Evolutionary conservation across 805 yeast genomes (phyloP).

Genomic region (Myxozyma monticola): DNA sequence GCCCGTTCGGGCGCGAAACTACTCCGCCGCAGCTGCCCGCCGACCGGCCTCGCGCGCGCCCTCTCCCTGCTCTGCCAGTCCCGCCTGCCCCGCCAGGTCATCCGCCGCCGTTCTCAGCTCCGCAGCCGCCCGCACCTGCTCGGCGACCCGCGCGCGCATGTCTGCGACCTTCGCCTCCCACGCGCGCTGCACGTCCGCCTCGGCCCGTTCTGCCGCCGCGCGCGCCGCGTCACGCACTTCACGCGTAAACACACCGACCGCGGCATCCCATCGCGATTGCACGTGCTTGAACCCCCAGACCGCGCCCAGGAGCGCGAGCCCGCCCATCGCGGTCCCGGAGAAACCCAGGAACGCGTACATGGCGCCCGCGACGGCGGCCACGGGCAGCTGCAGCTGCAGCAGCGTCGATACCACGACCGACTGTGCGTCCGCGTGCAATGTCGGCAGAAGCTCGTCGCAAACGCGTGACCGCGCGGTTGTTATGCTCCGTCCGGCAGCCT

Average conservation of each 20-base stretch:
- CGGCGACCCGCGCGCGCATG: neutral
- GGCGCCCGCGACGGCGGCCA: conserved; percentile 35
- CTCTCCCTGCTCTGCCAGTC: too few relatives aligned
- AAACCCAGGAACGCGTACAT: conserved; percentile 38
- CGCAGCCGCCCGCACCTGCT: neutral
- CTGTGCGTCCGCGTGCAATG: conserved; percentile 37
- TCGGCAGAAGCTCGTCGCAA: conserved; percentile 13
- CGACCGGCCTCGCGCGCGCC: too few relatives aligned
- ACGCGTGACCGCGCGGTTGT: conserved; percentile 3
- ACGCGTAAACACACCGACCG: conserved; percentile 31
- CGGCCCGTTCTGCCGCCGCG: conserved; percentile 34
- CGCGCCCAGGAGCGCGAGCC: conserved; percentile 40
- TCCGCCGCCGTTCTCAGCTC: neutral
- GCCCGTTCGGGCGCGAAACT: too few relatives aligned
- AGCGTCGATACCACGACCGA: conserved; percentile 34
- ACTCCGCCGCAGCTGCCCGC: too few relatives aligned
- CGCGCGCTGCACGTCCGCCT: conserved; percentile 35
- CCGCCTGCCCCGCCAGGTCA: too few relatives aligned
- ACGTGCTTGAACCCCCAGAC: conserved; percentile 41
- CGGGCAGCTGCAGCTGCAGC: conserved; percentile 41
- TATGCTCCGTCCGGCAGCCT: conserved; percentile 13
- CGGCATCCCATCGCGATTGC: conserved; percentile 39
- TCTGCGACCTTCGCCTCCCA: conserved; percentile 34
- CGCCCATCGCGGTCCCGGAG: conserved; percentile 39
- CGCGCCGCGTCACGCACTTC: conserved; percentile 34